These are phyloP conservation scores for Beta macrorhiza DNA, from an alignment of 179 eudicot genomes.

Conservation along the genomic window DNA sequence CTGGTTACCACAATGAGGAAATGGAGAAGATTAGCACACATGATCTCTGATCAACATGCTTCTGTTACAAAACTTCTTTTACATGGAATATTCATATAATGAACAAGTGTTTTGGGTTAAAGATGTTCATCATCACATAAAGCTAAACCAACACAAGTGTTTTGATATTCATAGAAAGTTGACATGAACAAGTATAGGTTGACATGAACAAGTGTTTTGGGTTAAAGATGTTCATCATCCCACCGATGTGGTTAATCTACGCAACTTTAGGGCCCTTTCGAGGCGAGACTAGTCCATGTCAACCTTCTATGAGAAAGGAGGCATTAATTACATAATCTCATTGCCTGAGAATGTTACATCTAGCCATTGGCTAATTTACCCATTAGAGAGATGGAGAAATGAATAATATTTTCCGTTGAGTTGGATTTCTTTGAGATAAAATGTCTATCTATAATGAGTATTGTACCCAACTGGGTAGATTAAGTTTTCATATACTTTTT, in stretches of 20 bases:
- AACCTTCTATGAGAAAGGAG: neutral
- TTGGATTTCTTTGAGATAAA: no score
- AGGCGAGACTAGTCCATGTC: no score
- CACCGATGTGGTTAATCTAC: neutral
- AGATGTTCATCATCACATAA: neutral
- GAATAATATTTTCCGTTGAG: no score
- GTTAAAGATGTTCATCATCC: neutral
- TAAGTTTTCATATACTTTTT: no score
- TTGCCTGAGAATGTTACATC: no score
- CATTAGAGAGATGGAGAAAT: no score
- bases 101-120: neutral
- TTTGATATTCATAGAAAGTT: no score
- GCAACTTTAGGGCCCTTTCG: neutral
- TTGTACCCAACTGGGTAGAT: no score
- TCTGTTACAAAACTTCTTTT: neutral
- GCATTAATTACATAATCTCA: neutral
- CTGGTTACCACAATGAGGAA: slow-evolving; percentile 34
- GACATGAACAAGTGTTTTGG: no score
- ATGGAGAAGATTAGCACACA: slow-evolving; percentile 9
- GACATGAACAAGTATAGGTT: no score
- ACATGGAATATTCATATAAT: neutral
- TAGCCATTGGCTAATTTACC: no score
- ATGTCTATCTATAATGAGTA: no score
- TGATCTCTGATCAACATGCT: neutral
- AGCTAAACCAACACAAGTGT: neutral